A percentile compares a stretch with the other conserved stretches of the same genome.
Conservation (phyloP, 306 rosid genomes). For the Cucumis cinereus region DNA sequence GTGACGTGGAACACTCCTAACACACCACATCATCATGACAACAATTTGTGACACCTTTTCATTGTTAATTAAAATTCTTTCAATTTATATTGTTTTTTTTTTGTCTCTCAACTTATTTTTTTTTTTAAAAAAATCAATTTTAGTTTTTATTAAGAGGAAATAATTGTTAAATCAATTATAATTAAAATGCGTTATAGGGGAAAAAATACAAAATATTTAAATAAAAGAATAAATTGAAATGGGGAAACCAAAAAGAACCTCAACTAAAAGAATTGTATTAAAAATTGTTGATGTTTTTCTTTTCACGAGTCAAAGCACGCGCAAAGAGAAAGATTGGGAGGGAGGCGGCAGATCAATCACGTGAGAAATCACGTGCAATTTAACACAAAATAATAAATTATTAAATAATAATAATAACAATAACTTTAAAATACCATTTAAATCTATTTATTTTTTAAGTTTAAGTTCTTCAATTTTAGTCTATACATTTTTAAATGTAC, state of each 20-base stretch:
- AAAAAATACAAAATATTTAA: background rate
- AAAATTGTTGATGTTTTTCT: background rate
- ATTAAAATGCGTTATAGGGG: background rate
- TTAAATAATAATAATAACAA: background rate
- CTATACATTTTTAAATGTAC: no score
- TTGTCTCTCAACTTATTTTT: no score
- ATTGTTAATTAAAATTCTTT: background rate
- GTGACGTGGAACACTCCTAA: background rate
- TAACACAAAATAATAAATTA: background rate
- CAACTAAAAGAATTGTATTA: background rate
- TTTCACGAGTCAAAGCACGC: conserved; percentile 3
- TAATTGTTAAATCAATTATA: no score
- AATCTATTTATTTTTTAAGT: no score
- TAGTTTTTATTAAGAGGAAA: no score
- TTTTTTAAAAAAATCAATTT: no score
- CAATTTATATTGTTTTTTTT: background rate
- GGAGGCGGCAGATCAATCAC: background rate
- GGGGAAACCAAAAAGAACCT: background rate
- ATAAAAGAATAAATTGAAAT: background rate
- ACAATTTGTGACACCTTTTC: background rate
- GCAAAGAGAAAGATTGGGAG: conserved; percentile 4
- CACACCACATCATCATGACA: background rate
- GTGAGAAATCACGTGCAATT: conserved; percentile 8
- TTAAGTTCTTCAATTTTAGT: no score
- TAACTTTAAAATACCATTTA: no score